Evolutionary conservation across 1,284 basidiomycete species (phyloP).

Genomic region (Lentinus polychrous): DNA sequence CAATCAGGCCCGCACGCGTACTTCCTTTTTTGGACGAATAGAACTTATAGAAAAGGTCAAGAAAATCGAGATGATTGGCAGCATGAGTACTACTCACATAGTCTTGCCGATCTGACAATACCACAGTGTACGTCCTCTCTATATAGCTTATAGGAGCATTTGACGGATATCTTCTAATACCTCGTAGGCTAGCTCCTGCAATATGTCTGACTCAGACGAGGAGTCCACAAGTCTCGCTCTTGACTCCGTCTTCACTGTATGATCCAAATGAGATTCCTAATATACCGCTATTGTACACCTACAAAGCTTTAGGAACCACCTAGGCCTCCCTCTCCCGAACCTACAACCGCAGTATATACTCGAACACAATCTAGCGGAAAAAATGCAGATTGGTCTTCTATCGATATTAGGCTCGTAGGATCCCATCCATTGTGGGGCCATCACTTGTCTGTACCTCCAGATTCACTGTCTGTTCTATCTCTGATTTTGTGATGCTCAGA

Average conservation of each 20-base stretch:
- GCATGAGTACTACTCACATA: too few relatives aligned
- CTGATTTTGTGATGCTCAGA: constrained; percentile 31
- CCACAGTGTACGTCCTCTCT: too few relatives aligned
- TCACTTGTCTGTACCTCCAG: constrained; percentile 56
- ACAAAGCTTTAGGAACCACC: constrained; percentile 30
- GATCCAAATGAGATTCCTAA: constrained; percentile 2
- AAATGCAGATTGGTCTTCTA: constrained; percentile 32
- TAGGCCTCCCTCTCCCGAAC: constrained; percentile 55
- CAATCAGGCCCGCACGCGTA: too few relatives aligned
- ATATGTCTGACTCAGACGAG: constrained; percentile 14
- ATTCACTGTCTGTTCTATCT: neutral
- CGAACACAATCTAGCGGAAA: constrained; percentile 2
- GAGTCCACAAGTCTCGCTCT: constrained; percentile 23
- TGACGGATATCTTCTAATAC: too few relatives aligned
- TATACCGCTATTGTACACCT: constrained; percentile 24
- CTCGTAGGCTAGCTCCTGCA: too few relatives aligned
- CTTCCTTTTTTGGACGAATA: too few relatives aligned
- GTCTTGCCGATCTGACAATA: too few relatives aligned
- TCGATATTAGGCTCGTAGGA: constrained; percentile 76
- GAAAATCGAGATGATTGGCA: too few relatives aligned
- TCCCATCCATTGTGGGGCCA: constrained; percentile 91
- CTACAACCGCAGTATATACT: constrained; percentile 41
- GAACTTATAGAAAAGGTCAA: too few relatives aligned
- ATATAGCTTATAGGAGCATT: too few relatives aligned
- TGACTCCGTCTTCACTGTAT: constrained; percentile 30